Evolutionary conservation across 2,329 filamentous ascomycete genomes (phyloP).

Genomic region (Colletotrichum scovillei): DNA sequence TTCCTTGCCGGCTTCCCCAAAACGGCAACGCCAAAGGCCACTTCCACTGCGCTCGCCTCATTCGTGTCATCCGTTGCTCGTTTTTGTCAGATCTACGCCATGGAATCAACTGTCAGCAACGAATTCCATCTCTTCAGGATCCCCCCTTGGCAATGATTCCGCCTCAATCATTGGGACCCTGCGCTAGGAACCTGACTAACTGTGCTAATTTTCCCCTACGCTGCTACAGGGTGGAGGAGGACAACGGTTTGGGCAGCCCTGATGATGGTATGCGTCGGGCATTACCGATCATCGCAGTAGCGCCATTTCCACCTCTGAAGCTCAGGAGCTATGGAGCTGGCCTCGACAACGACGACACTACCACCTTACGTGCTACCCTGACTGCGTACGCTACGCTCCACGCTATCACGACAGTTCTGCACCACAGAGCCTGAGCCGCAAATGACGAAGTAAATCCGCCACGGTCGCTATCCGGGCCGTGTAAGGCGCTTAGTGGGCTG

Average conservation of each 20-base stretch:
- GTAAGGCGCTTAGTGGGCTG: background rate
- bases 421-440: conserved; percentile 3
- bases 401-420: conserved; percentile 1
- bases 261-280: conserved; percentile 3
- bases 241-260: conserved; percentile 2
- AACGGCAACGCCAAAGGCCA: background rate
- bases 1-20: conserved; percentile 2
- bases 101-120: conserved; percentile 23
- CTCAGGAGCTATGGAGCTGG: background rate
- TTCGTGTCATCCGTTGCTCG: conserved; percentile 4
- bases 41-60: conserved; percentile 12
- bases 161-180: conserved; percentile 2
- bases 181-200: conserved; percentile 23
- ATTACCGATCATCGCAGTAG: conserved; percentile 1
- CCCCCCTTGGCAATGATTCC: background rate
- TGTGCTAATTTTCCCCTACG: background rate
- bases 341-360: background rate
- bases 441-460: background rate
- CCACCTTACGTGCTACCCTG: background rate
- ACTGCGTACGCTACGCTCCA: background rate
- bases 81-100: conserved; percentile 12
- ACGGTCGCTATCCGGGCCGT: conserved; percentile 23
- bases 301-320: background rate
- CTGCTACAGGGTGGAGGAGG: background rate
- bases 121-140: conserved; percentile 1